Conservation (phyloP, 2,329 filamentous ascomycete species). For the Pleurostoma richardsiae region DNA sequence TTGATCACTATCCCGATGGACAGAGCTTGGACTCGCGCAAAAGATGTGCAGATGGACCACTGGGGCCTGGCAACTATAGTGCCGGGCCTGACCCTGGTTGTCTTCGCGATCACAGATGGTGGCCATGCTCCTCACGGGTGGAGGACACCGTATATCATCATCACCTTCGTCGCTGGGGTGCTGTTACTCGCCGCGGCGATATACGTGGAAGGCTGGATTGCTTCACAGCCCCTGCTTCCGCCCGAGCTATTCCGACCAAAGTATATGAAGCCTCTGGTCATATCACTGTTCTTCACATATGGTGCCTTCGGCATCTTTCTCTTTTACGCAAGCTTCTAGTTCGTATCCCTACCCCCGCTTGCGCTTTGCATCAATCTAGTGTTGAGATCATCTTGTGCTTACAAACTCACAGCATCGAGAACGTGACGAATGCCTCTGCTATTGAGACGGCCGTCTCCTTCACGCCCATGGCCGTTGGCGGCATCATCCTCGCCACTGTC, state of each 20-base stretch:
- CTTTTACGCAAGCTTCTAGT: conserved; percentile 67
- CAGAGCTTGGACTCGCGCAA: conserved; percentile 12
- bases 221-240: conserved; percentile 63
- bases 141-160: conserved; percentile 67
- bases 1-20: conserved; percentile 31
- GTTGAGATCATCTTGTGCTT: conserved; percentile 29
- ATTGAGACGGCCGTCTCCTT: conserved; percentile 66
- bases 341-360: conserved; percentile 34
- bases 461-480: conserved; percentile 62
- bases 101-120: conserved; percentile 71
- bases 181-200: conserved; percentile 54
- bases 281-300: conserved; percentile 61
- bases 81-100: conserved; percentile 61
- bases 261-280: conserved; percentile 59
- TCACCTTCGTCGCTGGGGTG: conserved; percentile 58
- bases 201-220: conserved; percentile 70
- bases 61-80: conserved; percentile 56
- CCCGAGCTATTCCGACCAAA: conserved; percentile 64
- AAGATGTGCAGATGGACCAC: conserved; percentile 59
- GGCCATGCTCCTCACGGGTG: conserved; percentile 65
- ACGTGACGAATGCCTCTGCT: conserved; percentile 52
- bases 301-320: conserved; percentile 65
- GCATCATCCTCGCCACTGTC: conserved; percentile 56
- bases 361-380: no score
- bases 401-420: conserved; percentile 47